These are phyloP conservation scores for Xerocomellus dryophilus DNA, from an alignment of 768 basidiomycete species.

Conservation along the genomic window DNA sequence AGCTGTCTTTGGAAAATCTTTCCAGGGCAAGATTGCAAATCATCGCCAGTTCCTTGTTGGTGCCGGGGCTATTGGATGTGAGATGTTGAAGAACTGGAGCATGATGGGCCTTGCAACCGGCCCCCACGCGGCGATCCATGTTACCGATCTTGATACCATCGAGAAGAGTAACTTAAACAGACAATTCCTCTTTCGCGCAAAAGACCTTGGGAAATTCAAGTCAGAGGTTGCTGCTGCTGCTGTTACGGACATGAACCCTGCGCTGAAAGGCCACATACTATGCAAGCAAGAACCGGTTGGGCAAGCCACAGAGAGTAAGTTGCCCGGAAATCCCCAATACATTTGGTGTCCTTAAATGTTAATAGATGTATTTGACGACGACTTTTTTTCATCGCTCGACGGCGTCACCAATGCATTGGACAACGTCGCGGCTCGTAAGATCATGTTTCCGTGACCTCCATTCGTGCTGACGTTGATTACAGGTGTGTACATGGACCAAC, in stretches of 20 bases:
- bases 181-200: constrained; percentile 95
- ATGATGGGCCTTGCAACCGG: constrained; percentile 95
- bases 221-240: constrained; percentile 89
- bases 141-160: constrained; percentile 97
- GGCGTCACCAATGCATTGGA: constrained; percentile 97
- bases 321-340: background rate
- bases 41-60: constrained; percentile 96
- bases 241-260: constrained; percentile 94
- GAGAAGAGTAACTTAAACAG: constrained; percentile 99
- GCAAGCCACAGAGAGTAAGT: constrained; percentile 85
- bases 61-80: constrained; percentile 98
- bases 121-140: constrained; percentile 75
- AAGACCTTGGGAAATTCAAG: constrained; percentile 97
- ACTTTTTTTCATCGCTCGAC: constrained; percentile 84
- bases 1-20: constrained; percentile 89
- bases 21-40: constrained; percentile 89
- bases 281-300: constrained; percentile 94
- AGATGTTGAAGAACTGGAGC: constrained; percentile 99
- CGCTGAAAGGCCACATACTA: constrained; percentile 78
- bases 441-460: background rate
- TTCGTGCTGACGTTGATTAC: constrained; percentile 4
- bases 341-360: constrained; percentile 11
- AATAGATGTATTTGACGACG: constrained; percentile 80
- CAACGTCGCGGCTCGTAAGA: constrained; percentile 91
- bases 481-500: constrained; percentile 98